Conservation (phyloP, 768 basidiomycete genomes). For the Russula earlei region DNA sequence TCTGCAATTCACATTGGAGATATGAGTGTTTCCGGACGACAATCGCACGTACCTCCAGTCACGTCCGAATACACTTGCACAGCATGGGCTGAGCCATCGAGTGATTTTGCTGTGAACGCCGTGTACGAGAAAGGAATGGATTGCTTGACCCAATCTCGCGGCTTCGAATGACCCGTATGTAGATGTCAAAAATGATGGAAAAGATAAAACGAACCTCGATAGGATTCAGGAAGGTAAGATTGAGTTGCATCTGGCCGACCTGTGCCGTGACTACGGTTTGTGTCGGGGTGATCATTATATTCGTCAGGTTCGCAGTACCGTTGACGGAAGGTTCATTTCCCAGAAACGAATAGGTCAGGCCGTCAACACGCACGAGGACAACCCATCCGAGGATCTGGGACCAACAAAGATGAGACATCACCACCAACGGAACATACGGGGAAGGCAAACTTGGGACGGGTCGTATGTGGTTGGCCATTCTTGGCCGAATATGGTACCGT, state of each 20-base stretch:
- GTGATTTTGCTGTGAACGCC: constrained; percentile 24
- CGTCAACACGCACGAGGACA: constrained; percentile 10
- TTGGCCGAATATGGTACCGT: background rate
- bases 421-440: too few relatives aligned
- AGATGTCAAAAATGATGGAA: background rate
- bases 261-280: constrained; percentile 26
- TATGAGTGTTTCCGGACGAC: background rate
- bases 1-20: constrained; percentile 8
- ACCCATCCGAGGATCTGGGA: constrained; percentile 10
- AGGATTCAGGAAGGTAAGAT: constrained; percentile 32
- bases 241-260: constrained; percentile 31
- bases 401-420: background rate
- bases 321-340: constrained; percentile 6
- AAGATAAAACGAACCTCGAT: constrained; percentile 26
- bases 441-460: too few relatives aligned
- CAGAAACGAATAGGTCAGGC: constrained; percentile 17
- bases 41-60: constrained; percentile 26
- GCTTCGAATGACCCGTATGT: constrained; percentile 19
- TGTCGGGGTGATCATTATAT: constrained; percentile 29
- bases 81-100: constrained; percentile 27
- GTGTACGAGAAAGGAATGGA: constrained; percentile 35
- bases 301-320: constrained; percentile 17
- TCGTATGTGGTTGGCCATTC: constrained; percentile 20
- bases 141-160: constrained; percentile 30
- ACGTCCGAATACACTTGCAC: constrained; percentile 34